These are phyloP conservation scores for Nigrospora sphaerica DNA, from an alignment of 2,329 filamentous ascomycete species.

Conservation along the genomic window DNA sequence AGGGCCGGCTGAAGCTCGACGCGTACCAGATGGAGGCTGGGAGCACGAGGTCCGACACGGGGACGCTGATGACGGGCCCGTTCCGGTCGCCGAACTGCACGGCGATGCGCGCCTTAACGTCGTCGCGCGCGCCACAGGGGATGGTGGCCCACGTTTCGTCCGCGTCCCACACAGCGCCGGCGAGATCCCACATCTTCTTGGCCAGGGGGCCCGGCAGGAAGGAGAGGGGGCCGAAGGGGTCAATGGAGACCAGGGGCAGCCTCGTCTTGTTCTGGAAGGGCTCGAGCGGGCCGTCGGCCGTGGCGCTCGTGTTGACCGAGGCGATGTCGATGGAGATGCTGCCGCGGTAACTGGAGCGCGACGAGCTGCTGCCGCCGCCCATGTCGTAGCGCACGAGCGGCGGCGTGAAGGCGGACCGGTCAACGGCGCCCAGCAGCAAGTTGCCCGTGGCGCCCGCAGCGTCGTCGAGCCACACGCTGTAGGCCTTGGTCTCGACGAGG, in stretches of 20 bases:
- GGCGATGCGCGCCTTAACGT: constrained; percentile 12
- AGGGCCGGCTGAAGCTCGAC: not conserved
- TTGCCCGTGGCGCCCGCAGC: constrained; percentile 15
- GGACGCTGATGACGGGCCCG: constrained; percentile 17
- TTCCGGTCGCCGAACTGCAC: constrained; percentile 17
- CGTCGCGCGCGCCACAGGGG: constrained; percentile 15
- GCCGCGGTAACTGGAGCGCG: not conserved
- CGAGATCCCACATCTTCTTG: constrained; percentile 16
- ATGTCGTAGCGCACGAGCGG: constrained; percentile 12
- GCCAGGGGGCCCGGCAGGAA: constrained; percentile 13
- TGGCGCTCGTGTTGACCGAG: constrained; percentile 3
- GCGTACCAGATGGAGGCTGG: constrained; percentile 4
- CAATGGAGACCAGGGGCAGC: constrained; percentile 4
- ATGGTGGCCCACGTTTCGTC: constrained; percentile 9
- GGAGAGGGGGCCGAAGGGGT: constrained; percentile 3
- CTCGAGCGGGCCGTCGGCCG: not conserved
- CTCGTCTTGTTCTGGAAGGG: constrained; percentile 5
- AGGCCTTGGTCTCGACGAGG: constrained; percentile 18
- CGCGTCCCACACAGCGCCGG: constrained; percentile 15
- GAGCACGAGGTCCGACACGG: constrained; percentile 20
- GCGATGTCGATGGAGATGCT: constrained; percentile 1
- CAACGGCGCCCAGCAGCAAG: constrained; percentile 23
- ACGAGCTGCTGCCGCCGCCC: not conserved
- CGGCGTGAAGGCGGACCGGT: constrained; percentile 17
- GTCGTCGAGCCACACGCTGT: constrained; percentile 25